Conservation (phyloP, 805 yeast genomes). For the Blastobotrys terrestris region DNA sequence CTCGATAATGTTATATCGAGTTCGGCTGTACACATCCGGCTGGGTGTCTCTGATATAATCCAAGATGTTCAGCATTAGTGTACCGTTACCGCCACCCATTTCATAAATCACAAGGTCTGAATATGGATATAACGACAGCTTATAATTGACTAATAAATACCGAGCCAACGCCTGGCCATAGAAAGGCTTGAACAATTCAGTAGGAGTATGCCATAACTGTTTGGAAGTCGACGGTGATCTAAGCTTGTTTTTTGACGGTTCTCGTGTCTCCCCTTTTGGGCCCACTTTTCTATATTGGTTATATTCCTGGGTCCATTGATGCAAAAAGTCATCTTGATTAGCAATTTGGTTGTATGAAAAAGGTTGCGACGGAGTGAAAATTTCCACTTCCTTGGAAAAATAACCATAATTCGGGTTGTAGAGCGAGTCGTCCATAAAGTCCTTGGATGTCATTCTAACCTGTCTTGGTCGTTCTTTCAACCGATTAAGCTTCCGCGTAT, state of each 20-base stretch:
- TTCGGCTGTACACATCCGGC: conserved; percentile 67
- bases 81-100: conserved; percentile 88
- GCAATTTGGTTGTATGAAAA: conserved; percentile 52
- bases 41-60: conserved; percentile 54
- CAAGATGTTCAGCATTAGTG: conserved; percentile 69
- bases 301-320: conserved; percentile 53
- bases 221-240: conserved; percentile 32
- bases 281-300: conserved; percentile 39
- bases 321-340: conserved; percentile 66
- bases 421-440: conserved; percentile 78
- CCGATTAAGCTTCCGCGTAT: conserved; percentile 32
- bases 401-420: conserved; percentile 82
- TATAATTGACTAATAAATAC: conserved; percentile 65
- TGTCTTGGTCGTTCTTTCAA: conserved; percentile 47
- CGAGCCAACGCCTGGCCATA: conserved; percentile 85
- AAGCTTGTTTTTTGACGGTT: neutral
- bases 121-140: conserved; percentile 61
- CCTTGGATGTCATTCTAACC: conserved; percentile 67
- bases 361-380: conserved; percentile 61
- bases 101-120: conserved; percentile 72
- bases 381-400: conserved; percentile 71
- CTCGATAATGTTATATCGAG: conserved; percentile 67
- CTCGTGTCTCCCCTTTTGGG: conserved; percentile 15
- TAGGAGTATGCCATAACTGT: conserved; percentile 87
- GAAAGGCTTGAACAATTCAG: conserved; percentile 73